Conservation (phyloP, 2,329 filamentous ascomycete species). For the Trichoderma sp. region DNA sequence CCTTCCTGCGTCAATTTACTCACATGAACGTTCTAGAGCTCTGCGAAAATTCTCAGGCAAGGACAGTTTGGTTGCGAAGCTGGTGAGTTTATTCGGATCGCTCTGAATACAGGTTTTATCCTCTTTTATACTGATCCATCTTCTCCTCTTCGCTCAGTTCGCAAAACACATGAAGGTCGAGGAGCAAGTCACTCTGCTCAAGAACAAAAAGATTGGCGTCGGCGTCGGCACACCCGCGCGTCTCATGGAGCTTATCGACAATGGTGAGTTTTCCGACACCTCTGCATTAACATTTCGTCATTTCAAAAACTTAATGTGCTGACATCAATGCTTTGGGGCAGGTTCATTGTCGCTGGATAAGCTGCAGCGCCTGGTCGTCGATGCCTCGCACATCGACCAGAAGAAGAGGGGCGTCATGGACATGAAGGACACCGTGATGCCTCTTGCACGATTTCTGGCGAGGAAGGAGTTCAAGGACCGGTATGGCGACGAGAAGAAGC, state of each 20-base stretch:
- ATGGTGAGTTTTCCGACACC: constrained; percentile 57
- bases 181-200: constrained; percentile 77
- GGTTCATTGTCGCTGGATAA: constrained; percentile 70
- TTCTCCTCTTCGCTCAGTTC: constrained; percentile 54
- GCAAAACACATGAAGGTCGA: constrained; percentile 97
- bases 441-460: constrained; percentile 73
- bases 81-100: constrained; percentile 49
- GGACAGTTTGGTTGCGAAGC: constrained; percentile 76
- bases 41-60: constrained; percentile 79
- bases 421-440: constrained; percentile 89
- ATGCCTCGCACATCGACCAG: constrained; percentile 89
- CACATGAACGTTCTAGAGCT: constrained; percentile 48
- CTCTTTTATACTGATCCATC: neutral
- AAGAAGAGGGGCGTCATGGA: constrained; percentile 94
- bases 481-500: constrained; percentile 61
- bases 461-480: constrained; percentile 69
- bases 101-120: neutral
- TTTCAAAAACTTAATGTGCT: neutral
- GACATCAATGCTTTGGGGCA: constrained; percentile 21
- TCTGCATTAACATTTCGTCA: neutral
- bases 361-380: constrained; percentile 79
- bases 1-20: constrained; percentile 19
- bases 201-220: constrained; percentile 72
- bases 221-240: constrained; percentile 88
- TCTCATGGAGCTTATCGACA: constrained; percentile 77